A percentile compares a stretch with the other conserved stretches of the same genome.
These are phyloP conservation scores for Lepiota venenata DNA, from an alignment of 768 basidiomycete genomes.

Conservation along the genomic window DNA sequence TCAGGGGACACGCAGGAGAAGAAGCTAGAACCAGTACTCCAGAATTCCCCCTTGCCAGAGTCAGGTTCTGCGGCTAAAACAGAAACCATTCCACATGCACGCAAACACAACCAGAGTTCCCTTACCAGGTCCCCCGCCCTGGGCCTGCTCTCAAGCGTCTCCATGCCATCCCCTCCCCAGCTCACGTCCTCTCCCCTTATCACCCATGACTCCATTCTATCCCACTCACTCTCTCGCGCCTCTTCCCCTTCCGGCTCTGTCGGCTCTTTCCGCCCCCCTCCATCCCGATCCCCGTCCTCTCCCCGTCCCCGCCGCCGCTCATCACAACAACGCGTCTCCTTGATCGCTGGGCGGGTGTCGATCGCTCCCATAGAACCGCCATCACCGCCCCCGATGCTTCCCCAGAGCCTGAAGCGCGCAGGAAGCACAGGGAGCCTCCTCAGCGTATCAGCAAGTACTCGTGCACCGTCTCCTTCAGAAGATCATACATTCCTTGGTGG, in stretches of 20 bases:
- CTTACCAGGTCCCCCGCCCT: conserved; percentile 6
- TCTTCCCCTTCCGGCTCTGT: conserved; percentile 24
- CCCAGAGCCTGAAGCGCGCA: conserved; percentile 62
- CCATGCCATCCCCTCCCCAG: conserved; percentile 19
- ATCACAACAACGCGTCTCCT: conserved; percentile 80
- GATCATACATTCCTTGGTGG: conserved; percentile 51
- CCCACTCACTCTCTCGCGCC: conserved; percentile 19
- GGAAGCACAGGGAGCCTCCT: conserved; percentile 61
- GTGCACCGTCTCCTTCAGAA: conserved; percentile 58
- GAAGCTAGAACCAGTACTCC: conserved; percentile 16
- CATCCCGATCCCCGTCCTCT: conserved; percentile 49
- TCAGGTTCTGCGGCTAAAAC: not conserved
- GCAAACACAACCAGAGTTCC: conserved; percentile 33
- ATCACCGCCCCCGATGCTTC: conserved; percentile 55
- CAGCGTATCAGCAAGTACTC: conserved; percentile 55
- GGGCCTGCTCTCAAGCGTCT: conserved; percentile 18
- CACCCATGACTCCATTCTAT: conserved; percentile 2
- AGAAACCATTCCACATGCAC: conserved; percentile 22
- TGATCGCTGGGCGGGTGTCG: conserved; percentile 77
- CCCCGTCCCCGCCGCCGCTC: conserved; percentile 72
- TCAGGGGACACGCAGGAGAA: conserved; percentile 1
- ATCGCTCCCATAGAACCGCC: conserved; percentile 77
- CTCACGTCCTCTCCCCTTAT: conserved; percentile 6
- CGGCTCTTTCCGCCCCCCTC: conserved; percentile 25
- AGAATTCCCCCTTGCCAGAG: conserved; percentile 10